phyloP scores from a whole-genome alignment of 2,329 filamentous ascomycete genomes.

The Furcasterigmium sp. region DNA sequence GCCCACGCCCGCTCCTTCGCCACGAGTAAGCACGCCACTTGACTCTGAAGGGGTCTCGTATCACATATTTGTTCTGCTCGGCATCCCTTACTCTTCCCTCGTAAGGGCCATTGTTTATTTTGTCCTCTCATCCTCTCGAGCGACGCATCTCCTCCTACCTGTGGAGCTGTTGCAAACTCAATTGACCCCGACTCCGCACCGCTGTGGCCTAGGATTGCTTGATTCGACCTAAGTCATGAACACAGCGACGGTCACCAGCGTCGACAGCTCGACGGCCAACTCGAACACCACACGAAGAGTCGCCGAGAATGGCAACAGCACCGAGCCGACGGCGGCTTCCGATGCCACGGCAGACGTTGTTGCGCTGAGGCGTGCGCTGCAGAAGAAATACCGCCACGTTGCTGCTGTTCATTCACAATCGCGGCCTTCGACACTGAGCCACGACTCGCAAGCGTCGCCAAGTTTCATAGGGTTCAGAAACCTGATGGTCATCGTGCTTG shows the following conservation, averaged over 20 bases:
- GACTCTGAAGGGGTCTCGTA: background rate
- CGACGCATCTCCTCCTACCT: background rate
- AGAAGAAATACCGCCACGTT: slow-evolving; percentile 83
- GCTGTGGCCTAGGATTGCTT: too few relatives aligned
- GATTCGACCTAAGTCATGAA: slow-evolving; percentile 23
- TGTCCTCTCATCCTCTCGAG: slow-evolving; percentile 6
- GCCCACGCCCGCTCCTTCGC: background rate
- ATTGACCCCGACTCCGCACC: slow-evolving; percentile 6
- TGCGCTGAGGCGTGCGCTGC: slow-evolving; percentile 29
- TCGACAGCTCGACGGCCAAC: slow-evolving; percentile 3
- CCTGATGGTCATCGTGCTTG: slow-evolving; percentile 87
- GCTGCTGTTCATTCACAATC: slow-evolving; percentile 73
- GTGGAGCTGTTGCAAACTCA: background rate
- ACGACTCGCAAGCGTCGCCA: slow-evolving; percentile 68
- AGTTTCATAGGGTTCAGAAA: slow-evolving; percentile 95
- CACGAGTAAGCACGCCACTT: background rate
- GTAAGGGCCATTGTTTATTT: background rate
- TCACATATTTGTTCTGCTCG: slow-evolving; percentile 5
- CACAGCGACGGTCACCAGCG: slow-evolving; percentile 30
- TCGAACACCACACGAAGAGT: slow-evolving; percentile 6
- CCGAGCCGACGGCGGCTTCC: slow-evolving; percentile 13
- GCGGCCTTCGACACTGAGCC: slow-evolving; percentile 76
- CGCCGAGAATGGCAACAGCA: slow-evolving; percentile 9
- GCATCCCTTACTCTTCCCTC: slow-evolving; percentile 8
- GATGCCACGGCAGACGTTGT: slow-evolving; percentile 12